Evolutionary conservation across 2,329 filamentous ascomycete genomes (phyloP).

Genomic region (Lojkania enalia): DNA sequence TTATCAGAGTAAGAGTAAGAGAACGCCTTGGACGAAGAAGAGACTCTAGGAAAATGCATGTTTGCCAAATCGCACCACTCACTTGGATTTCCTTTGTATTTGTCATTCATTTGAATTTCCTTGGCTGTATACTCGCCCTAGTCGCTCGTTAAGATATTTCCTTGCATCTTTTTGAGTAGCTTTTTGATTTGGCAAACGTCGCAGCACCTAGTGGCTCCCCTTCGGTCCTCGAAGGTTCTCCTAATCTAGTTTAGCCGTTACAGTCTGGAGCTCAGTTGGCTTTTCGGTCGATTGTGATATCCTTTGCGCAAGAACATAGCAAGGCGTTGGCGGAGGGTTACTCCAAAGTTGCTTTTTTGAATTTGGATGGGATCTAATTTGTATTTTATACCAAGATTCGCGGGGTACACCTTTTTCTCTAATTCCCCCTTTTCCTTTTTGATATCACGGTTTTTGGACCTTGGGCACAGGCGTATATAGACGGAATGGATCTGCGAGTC

Average conservation of each 20-base stretch:
- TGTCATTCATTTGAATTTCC: constrained; percentile 36
- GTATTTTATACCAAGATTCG: constrained; percentile 27
- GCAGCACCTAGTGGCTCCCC: constrained; percentile 12
- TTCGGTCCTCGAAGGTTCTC: constrained; percentile 3
- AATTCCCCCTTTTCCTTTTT: constrained; percentile 14
- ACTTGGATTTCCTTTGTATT: constrained; percentile 43
- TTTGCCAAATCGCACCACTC: constrained; percentile 40
- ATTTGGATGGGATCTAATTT: constrained; percentile 27
- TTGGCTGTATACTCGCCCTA: constrained; percentile 21
- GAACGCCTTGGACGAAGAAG: constrained; percentile 18
- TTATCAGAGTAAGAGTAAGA: constrained; percentile 27
- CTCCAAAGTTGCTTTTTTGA: constrained; percentile 6
- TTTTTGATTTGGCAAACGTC: constrained; percentile 16
- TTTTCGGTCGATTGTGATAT: too few species aligned
- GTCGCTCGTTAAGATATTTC: constrained; percentile 36
- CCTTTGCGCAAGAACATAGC: constrained; percentile 26
- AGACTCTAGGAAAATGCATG: constrained; percentile 20
- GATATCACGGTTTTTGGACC: constrained; percentile 11
- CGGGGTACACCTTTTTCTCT: constrained; percentile 20
- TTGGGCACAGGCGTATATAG: constrained; percentile 17
- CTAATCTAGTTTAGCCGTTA: constrained; percentile 3
- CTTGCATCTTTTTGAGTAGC: constrained; percentile 13
- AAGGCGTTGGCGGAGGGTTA: constrained; percentile 25
- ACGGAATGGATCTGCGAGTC: constrained; percentile 9
- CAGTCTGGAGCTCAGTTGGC: too few species aligned